A percentile compares a stretch with the other conserved stretches of the same genome.
phyloP scores from a whole-genome alignment of 805 yeast species.

The Allodekkera sacchari region DNA sequence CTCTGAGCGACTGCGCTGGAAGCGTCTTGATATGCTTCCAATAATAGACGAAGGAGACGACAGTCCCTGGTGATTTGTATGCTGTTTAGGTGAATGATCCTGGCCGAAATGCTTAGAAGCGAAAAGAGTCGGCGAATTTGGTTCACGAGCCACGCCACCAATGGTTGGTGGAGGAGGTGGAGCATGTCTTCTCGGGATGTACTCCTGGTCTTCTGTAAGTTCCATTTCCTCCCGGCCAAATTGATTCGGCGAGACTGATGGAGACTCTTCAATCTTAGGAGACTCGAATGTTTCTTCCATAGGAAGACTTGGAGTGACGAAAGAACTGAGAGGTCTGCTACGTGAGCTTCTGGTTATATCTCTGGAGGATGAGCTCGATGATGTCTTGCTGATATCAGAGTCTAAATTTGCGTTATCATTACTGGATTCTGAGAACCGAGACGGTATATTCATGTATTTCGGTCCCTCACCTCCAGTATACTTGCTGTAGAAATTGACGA shows the following conservation, averaged over 20 bases:
- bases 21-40: conserved; percentile 21
- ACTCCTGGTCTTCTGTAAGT: conserved; percentile 18
- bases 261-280: no score
- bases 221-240: no score
- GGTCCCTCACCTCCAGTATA: conserved; percentile 15
- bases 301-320: no score
- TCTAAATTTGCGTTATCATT: conserved; percentile 11
- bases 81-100: neutral
- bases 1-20: conserved; percentile 9
- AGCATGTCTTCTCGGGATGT: conserved; percentile 27
- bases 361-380: conserved; percentile 1
- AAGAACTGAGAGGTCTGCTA: neutral
- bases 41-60: conserved; percentile 18
- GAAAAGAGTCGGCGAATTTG: conserved; percentile 4
- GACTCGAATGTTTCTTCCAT: no score
- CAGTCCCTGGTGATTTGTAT: conserved; percentile 1
- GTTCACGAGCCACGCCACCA: neutral
- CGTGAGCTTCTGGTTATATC: neutral
- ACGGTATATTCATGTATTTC: conserved; percentile 23
- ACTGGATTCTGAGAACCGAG: conserved; percentile 12
- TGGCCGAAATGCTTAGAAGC: neutral
- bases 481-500: conserved; percentile 20
- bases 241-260: no score
- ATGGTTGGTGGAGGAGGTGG: conserved; percentile 26
- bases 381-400: neutral